Conservation (phyloP, 2,329 filamentous ascomycete species). For the Madurella fahalii region DNA sequence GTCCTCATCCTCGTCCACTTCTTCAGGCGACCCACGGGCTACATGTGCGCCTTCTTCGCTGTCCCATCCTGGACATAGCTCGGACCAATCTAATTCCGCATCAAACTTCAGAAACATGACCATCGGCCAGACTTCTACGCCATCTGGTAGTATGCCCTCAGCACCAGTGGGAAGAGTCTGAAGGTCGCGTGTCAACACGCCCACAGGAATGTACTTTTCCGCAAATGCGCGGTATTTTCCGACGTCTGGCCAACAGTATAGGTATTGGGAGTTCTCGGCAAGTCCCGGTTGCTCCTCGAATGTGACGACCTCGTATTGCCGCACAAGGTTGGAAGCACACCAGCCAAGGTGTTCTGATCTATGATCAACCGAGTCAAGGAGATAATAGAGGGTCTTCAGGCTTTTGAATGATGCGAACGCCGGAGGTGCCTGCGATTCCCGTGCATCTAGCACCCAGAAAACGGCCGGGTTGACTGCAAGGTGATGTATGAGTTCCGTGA, state of each 20-base stretch:
- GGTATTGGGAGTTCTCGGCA: conserved; percentile 18
- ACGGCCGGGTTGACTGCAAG: conserved; percentile 21
- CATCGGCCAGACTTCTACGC: conserved; percentile 5
- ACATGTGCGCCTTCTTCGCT: neutral
- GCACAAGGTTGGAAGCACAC: conserved; percentile 24
- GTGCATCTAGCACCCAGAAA: neutral
- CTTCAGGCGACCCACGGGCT: neutral
- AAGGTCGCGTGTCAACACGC: neutral
- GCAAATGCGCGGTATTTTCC: conserved; percentile 9
- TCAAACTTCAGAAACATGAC: conserved; percentile 6
- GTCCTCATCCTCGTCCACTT: neutral
- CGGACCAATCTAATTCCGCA: neutral
- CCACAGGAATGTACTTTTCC: conserved; percentile 1
- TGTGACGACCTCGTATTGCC: conserved; percentile 21
- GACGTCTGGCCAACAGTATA: conserved; percentile 33
- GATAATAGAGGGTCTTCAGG: conserved; percentile 21
- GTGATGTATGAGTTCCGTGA: conserved; percentile 18
- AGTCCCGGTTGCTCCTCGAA: conserved; percentile 21
- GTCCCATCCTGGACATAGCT: neutral
- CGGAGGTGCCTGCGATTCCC: neutral
- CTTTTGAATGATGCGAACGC: conserved; percentile 3
- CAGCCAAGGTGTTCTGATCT: conserved; percentile 19
- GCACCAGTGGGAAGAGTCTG: neutral
- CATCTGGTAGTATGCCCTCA: neutral
- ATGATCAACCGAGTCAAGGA: neutral